Evolutionary conservation across 495 filamentous ascomycete genomes (phyloP).

Genomic region (Aspergillus leporis): DNA sequence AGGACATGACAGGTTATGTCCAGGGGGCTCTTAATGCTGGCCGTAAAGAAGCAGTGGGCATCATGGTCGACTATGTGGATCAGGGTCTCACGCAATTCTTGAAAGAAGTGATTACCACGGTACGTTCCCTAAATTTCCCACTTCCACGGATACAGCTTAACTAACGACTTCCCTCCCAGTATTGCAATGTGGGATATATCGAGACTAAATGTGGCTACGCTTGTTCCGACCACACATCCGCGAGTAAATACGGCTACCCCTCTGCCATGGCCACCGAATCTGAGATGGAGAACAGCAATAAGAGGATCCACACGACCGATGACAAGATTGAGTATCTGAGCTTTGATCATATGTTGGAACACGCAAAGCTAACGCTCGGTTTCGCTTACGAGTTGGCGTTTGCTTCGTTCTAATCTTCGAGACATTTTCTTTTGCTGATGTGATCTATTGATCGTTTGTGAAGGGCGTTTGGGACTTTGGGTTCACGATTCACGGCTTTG

Average conservation of each 20-base stretch:
- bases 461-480: neutral
- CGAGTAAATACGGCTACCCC: conserved; percentile 92
- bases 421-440: neutral
- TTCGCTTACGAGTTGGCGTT: conserved; percentile 83
- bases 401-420: conserved; percentile 35
- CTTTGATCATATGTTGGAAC: conserved; percentile 98
- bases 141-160: neutral
- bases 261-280: conserved; percentile 96
- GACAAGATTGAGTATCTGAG: conserved; percentile 85
- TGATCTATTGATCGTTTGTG: neutral
- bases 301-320: conserved; percentile 87
- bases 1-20: conserved; percentile 97
- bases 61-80: conserved; percentile 93
- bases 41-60: conserved; percentile 80
- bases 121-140: conserved; percentile 32
- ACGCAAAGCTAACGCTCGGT: conserved; percentile 86
- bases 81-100: conserved; percentile 82
- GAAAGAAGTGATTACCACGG: conserved; percentile 79
- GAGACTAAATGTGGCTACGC: conserved; percentile 96
- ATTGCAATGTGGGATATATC: conserved; percentile 87
- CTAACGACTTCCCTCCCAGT: conserved; percentile 44
- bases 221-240: conserved; percentile 96
- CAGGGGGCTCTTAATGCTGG: conserved; percentile 82
- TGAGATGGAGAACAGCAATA: conserved; percentile 78
- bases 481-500: neutral